Percentiles rank a stretch among this genome's conserved stretches.
Conservation (phyloP, 345 rosid genomes). For the Erysimum cheiranthoides region DNA sequence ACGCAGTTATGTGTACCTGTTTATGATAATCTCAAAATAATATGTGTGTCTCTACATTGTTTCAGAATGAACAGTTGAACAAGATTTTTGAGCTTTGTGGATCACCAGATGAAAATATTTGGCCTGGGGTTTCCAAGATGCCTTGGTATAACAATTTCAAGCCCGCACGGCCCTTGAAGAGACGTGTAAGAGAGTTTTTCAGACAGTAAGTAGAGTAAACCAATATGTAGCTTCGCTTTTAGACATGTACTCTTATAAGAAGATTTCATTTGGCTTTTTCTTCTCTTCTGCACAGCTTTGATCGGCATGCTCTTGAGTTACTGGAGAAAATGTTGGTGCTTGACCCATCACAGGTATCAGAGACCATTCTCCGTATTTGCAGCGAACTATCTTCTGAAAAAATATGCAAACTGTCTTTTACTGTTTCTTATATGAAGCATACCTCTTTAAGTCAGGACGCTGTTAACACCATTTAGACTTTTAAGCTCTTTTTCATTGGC, state of each 20-base stretch:
- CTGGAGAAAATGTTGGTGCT: conserved; percentile 91
- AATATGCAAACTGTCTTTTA: neutral
- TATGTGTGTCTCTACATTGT: conserved; percentile 5
- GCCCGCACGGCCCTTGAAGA: conserved; percentile 61
- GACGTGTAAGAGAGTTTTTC: conserved; percentile 80
- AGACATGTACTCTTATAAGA: conserved; percentile 18
- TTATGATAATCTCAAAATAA: conserved; percentile 1
- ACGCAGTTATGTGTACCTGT: neutral
- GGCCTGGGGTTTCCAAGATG: conserved; percentile 76
- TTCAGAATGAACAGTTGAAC: conserved; percentile 68
- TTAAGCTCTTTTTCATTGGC: neutral
- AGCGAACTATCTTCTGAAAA: conserved; percentile 15
- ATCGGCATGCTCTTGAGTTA: conserved; percentile 92
- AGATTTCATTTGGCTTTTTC: conserved; percentile 20
- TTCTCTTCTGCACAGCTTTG: conserved; percentile 56
- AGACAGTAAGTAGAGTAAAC: conserved; percentile 65
- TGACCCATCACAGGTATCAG: conserved; percentile 83
- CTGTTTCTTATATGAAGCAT: neutral
- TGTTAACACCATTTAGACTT: conserved; percentile 7
- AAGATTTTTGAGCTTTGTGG: conserved; percentile 80
- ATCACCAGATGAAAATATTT: conserved; percentile 67
- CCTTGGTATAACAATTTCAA: conserved; percentile 71
- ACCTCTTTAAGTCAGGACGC: conserved; percentile 7
- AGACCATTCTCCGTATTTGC: conserved; percentile 7
- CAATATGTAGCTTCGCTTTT: neutral